Percentiles rank a stretch among this genome's conserved stretches.
Conservation (phyloP, 495 filamentous ascomycete species). For the Lophium mytilinum region DNA sequence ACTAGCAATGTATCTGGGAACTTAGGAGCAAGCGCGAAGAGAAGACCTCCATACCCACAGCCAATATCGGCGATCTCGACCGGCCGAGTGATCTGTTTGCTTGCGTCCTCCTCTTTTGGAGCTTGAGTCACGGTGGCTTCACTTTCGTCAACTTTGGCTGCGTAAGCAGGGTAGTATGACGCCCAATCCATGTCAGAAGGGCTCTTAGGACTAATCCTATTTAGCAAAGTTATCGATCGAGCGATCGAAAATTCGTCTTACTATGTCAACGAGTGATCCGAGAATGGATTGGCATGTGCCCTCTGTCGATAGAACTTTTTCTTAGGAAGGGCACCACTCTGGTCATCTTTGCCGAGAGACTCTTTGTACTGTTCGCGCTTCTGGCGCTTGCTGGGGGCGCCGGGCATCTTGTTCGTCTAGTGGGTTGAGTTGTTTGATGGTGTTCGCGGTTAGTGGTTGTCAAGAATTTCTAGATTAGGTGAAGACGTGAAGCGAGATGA, state of each 20-base stretch:
- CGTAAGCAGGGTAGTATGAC: constrained; percentile 68
- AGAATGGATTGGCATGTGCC: constrained; percentile 96
- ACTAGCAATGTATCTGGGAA: constrained; percentile 77
- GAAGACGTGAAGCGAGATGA: too few species aligned
- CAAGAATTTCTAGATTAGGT: too few species aligned
- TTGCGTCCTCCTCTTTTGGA: not conserved
- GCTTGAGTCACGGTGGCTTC: not conserved
- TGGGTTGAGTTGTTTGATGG: too few species aligned
- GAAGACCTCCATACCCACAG: constrained; percentile 87
- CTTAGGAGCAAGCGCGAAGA: constrained; percentile 74
- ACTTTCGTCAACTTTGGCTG: constrained; percentile 19
- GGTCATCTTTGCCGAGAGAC: constrained; percentile 24
- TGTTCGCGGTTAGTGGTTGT: too few species aligned
- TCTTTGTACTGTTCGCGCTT: constrained; percentile 68
- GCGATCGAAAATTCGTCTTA: constrained; percentile 33
- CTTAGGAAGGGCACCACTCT: constrained; percentile 55
- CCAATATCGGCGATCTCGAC: constrained; percentile 97
- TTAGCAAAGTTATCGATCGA: constrained; percentile 14
- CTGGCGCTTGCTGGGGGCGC: constrained; percentile 54
- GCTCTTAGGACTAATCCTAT: constrained; percentile 54
- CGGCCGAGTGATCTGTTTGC: constrained; percentile 47
- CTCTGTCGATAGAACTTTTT: constrained; percentile 95
- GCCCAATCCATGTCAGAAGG: constrained; percentile 91
- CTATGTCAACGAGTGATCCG: constrained; percentile 84
- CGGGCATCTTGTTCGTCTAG: constrained; percentile 37